Conservation (phyloP, 225 moss, liverwort and hornwort genomes). For the Physcomitrellopsis africana region DNA sequence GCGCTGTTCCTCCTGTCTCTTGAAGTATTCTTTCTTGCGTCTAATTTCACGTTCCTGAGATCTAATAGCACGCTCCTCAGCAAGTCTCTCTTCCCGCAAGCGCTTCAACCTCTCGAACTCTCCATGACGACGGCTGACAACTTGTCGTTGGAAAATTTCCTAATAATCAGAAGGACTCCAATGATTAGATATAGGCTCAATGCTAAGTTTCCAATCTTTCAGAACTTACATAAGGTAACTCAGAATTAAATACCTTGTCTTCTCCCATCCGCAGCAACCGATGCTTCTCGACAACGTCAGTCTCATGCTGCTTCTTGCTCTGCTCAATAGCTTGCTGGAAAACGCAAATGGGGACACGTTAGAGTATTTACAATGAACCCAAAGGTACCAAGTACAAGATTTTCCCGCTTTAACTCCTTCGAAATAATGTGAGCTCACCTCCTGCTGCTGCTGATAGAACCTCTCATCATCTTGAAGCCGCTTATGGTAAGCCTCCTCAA, state of each 20-base stretch:
- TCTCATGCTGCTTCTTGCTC: conserved; percentile 82
- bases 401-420: not conserved
- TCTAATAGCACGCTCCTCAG: conserved; percentile 77
- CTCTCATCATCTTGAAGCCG: conserved; percentile 84
- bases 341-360: not conserved
- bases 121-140: conserved; percentile 83
- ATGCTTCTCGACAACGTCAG: conserved; percentile 85
- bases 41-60: conserved; percentile 90
- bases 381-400: not conserved
- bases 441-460: conserved; percentile 88
- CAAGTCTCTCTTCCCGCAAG: conserved; percentile 86
- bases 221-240: not conserved
- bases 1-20: conserved; percentile 77
- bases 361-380: not conserved
- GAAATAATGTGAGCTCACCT: conserved; percentile 43
- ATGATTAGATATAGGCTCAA: not conserved
- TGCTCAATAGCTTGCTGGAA: conserved; percentile 92
- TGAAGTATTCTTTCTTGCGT: conserved; percentile 86
- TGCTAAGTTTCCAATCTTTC: not conserved
- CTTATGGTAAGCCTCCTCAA: conserved; percentile 81
- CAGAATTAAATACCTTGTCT: conserved; percentile 66
- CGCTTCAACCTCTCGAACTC: conserved; percentile 94
- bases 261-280: conserved; percentile 78
- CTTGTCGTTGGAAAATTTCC: conserved; percentile 78
- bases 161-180: conserved; percentile 1